Percentiles rank a stretch among this genome's conserved stretches.
Conservation (phyloP, 805 yeast genomes). For the Brettanomyces bruxellensis region DNA sequence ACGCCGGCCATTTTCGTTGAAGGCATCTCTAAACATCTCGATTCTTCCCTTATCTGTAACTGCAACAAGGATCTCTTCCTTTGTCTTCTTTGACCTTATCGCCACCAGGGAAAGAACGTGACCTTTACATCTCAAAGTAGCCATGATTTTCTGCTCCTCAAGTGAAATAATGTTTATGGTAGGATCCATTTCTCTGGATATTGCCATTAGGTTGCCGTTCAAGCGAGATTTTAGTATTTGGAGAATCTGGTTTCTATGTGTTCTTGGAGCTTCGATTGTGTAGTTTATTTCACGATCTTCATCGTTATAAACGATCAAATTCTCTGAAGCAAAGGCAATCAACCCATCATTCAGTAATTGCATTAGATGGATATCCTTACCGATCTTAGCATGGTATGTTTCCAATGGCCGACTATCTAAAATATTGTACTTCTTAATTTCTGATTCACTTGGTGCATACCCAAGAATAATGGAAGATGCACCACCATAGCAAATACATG, state of each 20-base stretch:
- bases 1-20: conserved; percentile 12
- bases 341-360: conserved; percentile 8
- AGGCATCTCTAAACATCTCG: conserved; percentile 19
- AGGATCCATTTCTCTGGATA: conserved; percentile 23
- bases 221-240: conserved; percentile 26
- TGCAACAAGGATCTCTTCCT: conserved; percentile 20
- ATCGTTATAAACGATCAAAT: conserved; percentile 24
- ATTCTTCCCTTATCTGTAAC: conserved; percentile 23
- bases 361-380: conserved; percentile 10
- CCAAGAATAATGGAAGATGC: conserved; percentile 15
- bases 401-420: conserved; percentile 12
- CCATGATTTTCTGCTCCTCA: conserved; percentile 18
- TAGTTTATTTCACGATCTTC: conserved; percentile 16
- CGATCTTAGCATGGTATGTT: conserved; percentile 4
- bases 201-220: conserved; percentile 26
- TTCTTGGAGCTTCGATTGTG: conserved; percentile 22
- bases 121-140: conserved; percentile 27
- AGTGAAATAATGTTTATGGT: conserved; percentile 27
- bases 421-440: conserved; percentile 16
- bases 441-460: conserved; percentile 19
- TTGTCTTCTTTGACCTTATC: conserved; percentile 8
- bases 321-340: conserved; percentile 21
- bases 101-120: conserved; percentile 22
- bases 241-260: conserved; percentile 25
- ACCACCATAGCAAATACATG: conserved; percentile 17